A percentile compares a stretch with the other conserved stretches of the same genome.
phyloP scores from a whole-genome alignment of 2,329 filamentous ascomycete species.

The Dactylellina parvicollis region DNA sequence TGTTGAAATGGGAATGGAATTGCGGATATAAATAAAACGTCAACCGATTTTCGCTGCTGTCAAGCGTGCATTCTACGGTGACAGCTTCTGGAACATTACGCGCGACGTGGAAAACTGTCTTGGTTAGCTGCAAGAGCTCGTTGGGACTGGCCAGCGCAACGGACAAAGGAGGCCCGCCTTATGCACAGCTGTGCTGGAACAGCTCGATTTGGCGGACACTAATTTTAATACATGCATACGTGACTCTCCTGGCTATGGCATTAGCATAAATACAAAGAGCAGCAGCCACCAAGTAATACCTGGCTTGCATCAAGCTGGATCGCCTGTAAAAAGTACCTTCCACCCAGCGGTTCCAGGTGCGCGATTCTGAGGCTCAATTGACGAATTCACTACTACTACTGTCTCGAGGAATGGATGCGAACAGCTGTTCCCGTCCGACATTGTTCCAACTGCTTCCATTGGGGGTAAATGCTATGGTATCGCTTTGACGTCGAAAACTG shows the following conservation, averaged over 20 bases:
- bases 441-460: neutral
- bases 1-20: too few species aligned
- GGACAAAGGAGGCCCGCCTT: conserved; percentile 15
- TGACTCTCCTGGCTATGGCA: conserved; percentile 17
- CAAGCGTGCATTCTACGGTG: neutral
- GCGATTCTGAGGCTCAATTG: conserved; percentile 14
- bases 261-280: neutral
- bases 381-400: neutral
- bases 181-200: conserved; percentile 48
- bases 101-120: conserved; percentile 41
- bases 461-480: conserved; percentile 31
- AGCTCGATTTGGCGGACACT: conserved; percentile 35
- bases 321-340: conserved; percentile 6
- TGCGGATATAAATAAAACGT: too few species aligned
- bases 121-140: conserved; percentile 14
- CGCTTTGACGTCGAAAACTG: conserved; percentile 20
- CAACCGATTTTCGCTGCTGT: neutral
- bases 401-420: neutral
- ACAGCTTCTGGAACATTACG: conserved; percentile 28
- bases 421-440: neutral
- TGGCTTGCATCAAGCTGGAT: conserved; percentile 5
- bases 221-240: conserved; percentile 37
- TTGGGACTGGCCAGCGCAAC: conserved; percentile 24
- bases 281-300: neutral
- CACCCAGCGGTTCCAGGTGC: conserved; percentile 34